A percentile compares a stretch with the other conserved stretches of the same genome.
phyloP scores from a whole-genome alignment of 2,329 filamentous ascomycete genomes.

The Tolypocladium album region DNA sequence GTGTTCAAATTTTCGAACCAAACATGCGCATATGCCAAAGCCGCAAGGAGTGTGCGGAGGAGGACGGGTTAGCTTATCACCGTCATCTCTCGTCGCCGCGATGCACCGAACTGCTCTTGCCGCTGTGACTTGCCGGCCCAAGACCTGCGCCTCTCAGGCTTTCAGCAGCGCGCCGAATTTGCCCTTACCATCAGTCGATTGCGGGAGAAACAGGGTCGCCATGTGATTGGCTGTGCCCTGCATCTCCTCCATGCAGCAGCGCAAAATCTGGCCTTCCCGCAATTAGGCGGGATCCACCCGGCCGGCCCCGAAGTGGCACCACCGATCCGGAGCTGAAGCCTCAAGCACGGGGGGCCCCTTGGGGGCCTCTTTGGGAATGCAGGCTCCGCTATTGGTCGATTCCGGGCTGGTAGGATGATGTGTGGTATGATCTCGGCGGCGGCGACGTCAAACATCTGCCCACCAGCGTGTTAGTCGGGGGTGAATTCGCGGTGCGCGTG shows the following conservation, averaged over 20 bases:
- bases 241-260: neutral
- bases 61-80: neutral
- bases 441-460: neutral
- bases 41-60: no score
- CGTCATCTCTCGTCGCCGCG: neutral
- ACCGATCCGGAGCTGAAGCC: neutral
- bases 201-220: neutral
- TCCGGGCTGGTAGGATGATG: neutral
- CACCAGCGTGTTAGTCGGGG: neutral
- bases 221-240: neutral
- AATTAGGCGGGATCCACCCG: neutral
- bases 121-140: neutral
- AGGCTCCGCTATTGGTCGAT: neutral
- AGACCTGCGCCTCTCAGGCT: neutral
- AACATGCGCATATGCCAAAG: neutral
- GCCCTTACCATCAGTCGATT: neutral
- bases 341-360: neutral
- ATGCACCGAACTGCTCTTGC: neutral
- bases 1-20: neutral
- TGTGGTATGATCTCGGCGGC: neutral
- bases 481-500: neutral
- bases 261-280: neutral
- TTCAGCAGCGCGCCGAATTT: neutral
- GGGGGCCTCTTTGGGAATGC: neutral
- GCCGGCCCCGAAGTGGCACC: conserved; percentile 1